Evolutionary conservation across 2,329 filamentous ascomycete species (phyloP).

Genomic region (Ilyonectria robusta): DNA sequence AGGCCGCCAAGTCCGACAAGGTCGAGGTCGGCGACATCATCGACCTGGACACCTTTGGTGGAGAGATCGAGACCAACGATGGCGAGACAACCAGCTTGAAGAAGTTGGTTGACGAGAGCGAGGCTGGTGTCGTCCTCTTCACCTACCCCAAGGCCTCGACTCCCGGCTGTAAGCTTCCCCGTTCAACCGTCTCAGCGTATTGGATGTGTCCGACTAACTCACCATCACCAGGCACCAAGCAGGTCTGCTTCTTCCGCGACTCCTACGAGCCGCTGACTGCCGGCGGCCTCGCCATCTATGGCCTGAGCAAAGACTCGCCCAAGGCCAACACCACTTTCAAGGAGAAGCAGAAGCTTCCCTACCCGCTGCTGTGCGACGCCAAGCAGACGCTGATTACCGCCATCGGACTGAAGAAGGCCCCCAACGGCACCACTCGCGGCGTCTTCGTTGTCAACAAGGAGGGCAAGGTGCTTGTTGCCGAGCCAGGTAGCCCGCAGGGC

Average conservation of each 20-base stretch:
- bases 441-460: constrained; percentile 89
- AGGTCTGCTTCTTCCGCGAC: constrained; percentile 95
- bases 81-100: constrained; percentile 85
- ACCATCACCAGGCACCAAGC: constrained; percentile 82
- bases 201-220: constrained; percentile 20
- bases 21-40: constrained; percentile 69
- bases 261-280: constrained; percentile 81
- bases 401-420: constrained; percentile 90
- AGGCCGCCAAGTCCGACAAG: constrained; percentile 51
- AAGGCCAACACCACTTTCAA: constrained; percentile 96
- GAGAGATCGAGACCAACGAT: constrained; percentile 87
- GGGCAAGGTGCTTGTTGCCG: constrained; percentile 82
- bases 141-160: constrained; percentile 97
- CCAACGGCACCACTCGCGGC: constrained; percentile 85
- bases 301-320: constrained; percentile 87
- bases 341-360: constrained; percentile 90
- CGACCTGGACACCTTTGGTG: constrained; percentile 72
- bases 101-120: constrained; percentile 85
- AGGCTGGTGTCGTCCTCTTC: constrained; percentile 90
- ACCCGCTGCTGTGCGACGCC: constrained; percentile 89
- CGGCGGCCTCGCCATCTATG: constrained; percentile 88
- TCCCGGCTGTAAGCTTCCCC: constrained; percentile 82
- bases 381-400: constrained; percentile 81
- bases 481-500: constrained; percentile 81
- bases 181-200: neutral